Evolutionary conservation across 2,329 filamentous ascomycete species (phyloP).

Genomic region (Thermoascus crustaceus): DNA sequence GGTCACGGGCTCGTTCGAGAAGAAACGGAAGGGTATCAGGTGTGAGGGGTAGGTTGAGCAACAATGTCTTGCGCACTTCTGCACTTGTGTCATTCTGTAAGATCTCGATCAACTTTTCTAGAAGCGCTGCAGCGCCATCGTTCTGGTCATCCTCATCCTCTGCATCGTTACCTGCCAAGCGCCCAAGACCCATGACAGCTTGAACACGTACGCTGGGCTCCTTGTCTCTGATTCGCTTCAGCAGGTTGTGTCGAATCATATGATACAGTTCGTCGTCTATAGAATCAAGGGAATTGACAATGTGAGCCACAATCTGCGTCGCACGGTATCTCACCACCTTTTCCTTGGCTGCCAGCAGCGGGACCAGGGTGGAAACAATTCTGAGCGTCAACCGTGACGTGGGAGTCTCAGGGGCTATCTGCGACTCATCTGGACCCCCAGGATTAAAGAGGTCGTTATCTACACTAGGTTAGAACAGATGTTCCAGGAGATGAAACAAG

Average conservation of each 20-base stretch:
- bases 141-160: slow-evolving; percentile 63
- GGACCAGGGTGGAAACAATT: slow-evolving; percentile 65
- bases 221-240: slow-evolving; percentile 86
- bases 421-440: slow-evolving; percentile 59
- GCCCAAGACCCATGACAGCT: slow-evolving; percentile 80
- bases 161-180: slow-evolving; percentile 66
- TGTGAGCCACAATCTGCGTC: slow-evolving; percentile 81
- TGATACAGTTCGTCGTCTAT: slow-evolving; percentile 90
- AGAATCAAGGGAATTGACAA: slow-evolving; percentile 84
- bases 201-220: slow-evolving; percentile 88
- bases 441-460: slow-evolving; percentile 58
- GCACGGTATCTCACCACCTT: slow-evolving; percentile 85
- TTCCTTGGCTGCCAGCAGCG: slow-evolving; percentile 77
- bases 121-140: slow-evolving; percentile 56
- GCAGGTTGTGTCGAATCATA: slow-evolving; percentile 65
- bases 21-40: slow-evolving; percentile 77
- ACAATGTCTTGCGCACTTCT: slow-evolving; percentile 78
- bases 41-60: slow-evolving; percentile 83
- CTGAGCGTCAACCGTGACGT: slow-evolving; percentile 68
- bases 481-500: not conserved
- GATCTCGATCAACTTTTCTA: slow-evolving; percentile 77
- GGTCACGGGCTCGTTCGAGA: slow-evolving; percentile 81
- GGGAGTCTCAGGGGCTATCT: slow-evolving; percentile 71
- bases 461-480: slow-evolving; percentile 32
- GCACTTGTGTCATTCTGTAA: slow-evolving; percentile 91